These are phyloP conservation scores for Saprolegnia diclina DNA, from an alignment of 352 stramenopile genomes.

Conservation along the genomic window DNA sequence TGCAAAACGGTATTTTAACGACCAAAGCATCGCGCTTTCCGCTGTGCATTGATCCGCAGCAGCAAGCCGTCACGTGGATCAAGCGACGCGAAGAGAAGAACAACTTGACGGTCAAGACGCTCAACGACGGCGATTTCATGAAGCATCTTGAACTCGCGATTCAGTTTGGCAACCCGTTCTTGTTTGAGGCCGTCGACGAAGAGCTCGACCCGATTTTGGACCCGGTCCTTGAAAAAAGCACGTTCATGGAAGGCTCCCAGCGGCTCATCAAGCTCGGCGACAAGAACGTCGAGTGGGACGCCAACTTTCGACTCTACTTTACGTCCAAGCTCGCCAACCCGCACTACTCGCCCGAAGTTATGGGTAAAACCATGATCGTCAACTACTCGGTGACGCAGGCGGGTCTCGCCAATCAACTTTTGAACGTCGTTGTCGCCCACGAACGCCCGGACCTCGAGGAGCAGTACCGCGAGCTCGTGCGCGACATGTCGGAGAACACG, in stretches of 20 bases:
- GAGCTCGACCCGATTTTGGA: constrained; percentile 93
- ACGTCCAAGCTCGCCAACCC: constrained; percentile 93
- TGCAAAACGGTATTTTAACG: constrained; percentile 95
- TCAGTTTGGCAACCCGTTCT: constrained; percentile 93
- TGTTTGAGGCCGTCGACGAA: constrained; percentile 94
- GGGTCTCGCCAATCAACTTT: constrained; percentile 88
- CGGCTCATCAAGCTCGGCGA: constrained; percentile 90
- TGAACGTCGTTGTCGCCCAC: constrained; percentile 92
- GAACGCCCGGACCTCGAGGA: constrained; percentile 91
- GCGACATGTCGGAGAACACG: constrained; percentile 91
- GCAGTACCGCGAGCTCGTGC: constrained; percentile 89
- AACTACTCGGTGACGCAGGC: constrained; percentile 94
- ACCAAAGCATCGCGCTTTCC: constrained; percentile 92
- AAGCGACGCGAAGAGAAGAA: constrained; percentile 93
- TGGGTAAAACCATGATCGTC: constrained; percentile 95
- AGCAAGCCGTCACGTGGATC: constrained; percentile 95
- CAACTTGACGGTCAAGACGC: constrained; percentile 89
- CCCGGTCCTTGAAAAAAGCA: constrained; percentile 91
- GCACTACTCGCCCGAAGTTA: constrained; percentile 93
- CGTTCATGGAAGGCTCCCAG: constrained; percentile 86
- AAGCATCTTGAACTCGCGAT: constrained; percentile 93
- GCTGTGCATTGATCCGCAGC: constrained; percentile 93
- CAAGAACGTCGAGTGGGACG: constrained; percentile 93
- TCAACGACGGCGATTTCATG: constrained; percentile 94
- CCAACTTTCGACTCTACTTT: constrained; percentile 91